These are phyloP conservation scores for Aspergillus mulundensis DNA, from an alignment of 495 filamentous ascomycete species.

Conservation along the genomic window DNA sequence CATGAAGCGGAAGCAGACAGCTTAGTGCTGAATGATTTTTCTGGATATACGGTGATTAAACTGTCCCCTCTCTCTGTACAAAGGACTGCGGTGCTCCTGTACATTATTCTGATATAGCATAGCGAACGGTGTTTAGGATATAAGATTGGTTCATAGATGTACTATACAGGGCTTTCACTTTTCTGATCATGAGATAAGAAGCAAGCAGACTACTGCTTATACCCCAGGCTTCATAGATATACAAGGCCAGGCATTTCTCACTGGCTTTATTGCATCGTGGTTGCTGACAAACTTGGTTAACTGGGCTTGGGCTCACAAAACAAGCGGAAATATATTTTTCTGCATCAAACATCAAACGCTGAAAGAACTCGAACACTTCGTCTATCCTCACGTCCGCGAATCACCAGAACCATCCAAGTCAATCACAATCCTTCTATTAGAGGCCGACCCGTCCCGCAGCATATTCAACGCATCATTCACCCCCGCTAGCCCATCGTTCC, in stretches of 20 bases:
- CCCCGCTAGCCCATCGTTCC: not conserved
- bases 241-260: too few relatives aligned
- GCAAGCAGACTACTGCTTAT: too few relatives aligned
- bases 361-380: not conserved
- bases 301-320: too few relatives aligned
- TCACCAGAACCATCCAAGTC: not conserved
- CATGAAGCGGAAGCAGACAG: conserved; percentile 18
- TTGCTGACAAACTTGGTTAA: too few relatives aligned
- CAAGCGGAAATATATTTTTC: too few relatives aligned
- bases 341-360: too few relatives aligned
- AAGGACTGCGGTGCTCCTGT: not conserved
- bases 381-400: not conserved
- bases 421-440: not conserved
- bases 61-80: not conserved
- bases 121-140: conserved; percentile 28
- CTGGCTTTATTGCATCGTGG: too few relatives aligned
- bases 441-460: not conserved
- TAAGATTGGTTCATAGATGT: not conserved
- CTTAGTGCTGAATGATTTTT: not conserved
- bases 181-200: too few relatives aligned
- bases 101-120: conserved; percentile 24
- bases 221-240: too few relatives aligned
- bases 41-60: not conserved
- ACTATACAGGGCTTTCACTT: not conserved
- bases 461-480: not conserved